These are phyloP conservation scores for Penicillium nordicum DNA, from an alignment of 2,329 filamentous ascomycete genomes.

Conservation along the genomic window DNA sequence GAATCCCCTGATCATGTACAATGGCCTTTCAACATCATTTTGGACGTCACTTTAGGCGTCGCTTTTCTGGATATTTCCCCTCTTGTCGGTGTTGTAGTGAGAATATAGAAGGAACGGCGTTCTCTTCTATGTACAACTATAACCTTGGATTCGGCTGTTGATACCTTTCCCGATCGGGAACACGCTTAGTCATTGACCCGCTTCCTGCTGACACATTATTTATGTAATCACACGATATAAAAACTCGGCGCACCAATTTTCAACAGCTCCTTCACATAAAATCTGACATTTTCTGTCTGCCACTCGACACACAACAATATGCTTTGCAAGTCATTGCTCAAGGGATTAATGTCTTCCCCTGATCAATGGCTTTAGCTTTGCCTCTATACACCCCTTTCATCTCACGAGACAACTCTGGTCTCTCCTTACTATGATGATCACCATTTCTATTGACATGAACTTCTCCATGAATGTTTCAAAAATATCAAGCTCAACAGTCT, in stretches of 20 bases:
- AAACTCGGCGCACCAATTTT: slow-evolving; percentile 2
- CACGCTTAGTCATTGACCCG: background rate
- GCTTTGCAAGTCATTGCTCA: background rate
- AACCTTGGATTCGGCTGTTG: background rate
- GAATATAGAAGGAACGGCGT: too few species aligned
- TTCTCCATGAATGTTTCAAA: slow-evolving; percentile 24
- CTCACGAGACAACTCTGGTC: slow-evolving; percentile 3
- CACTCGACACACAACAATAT: background rate
- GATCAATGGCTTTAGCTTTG: background rate
- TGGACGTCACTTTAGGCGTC: too few species aligned
- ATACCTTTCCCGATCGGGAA: background rate
- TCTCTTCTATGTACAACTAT: background rate
- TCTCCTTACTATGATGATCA: slow-evolving; percentile 27
- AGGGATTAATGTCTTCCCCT: slow-evolving; percentile 11
- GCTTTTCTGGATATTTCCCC: too few species aligned
- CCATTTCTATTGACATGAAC: slow-evolving; percentile 25
- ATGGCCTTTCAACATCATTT: too few species aligned
- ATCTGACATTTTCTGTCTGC: background rate
- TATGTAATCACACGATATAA: slow-evolving; percentile 8
- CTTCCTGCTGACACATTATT: background rate
- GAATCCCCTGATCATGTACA: background rate
- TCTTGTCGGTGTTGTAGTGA: too few species aligned
- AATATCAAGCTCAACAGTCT: slow-evolving; percentile 36
- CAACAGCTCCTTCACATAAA: background rate
- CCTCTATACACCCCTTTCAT: background rate